Percentiles rank a stretch among this genome's conserved stretches.
Evolutionary conservation across 371 early-diverging fungal genomes (phyloP).

Genomic region (Actinomortierella ambigua): DNA sequence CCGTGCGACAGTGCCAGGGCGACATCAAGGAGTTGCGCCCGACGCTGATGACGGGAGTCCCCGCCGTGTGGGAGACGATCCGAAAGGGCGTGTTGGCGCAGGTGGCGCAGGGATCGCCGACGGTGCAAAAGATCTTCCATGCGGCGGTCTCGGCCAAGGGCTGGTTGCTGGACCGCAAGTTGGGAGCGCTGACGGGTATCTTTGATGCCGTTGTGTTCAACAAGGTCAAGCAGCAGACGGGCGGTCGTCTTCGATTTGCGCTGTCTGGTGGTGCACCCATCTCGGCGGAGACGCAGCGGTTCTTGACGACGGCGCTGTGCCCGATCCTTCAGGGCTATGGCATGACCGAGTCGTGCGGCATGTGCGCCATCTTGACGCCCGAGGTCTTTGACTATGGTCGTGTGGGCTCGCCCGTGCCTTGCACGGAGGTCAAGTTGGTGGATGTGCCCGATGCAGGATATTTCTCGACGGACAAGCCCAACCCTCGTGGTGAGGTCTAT

Average conservation of each 20-base stretch:
- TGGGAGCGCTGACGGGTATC: slow-evolving; percentile 56
- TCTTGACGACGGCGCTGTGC: slow-evolving; percentile 83
- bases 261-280: slow-evolving; percentile 97
- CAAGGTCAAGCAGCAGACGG: slow-evolving; percentile 88
- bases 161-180: slow-evolving; percentile 59
- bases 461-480: slow-evolving; percentile 63
- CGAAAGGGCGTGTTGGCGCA: slow-evolving; percentile 84
- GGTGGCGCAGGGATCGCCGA: slow-evolving; percentile 64
- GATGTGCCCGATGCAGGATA: slow-evolving; percentile 86
- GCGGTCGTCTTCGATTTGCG: slow-evolving; percentile 89
- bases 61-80: slow-evolving; percentile 93
- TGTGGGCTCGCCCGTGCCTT: slow-evolving; percentile 86
- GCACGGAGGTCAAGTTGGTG: slow-evolving; percentile 87
- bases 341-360: slow-evolving; percentile 68
- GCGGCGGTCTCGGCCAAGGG: slow-evolving; percentile 79
- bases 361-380: slow-evolving; percentile 69
- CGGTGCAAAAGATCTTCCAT: slow-evolving; percentile 76
- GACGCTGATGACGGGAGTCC: slow-evolving; percentile 92
- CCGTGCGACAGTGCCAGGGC: slow-evolving; percentile 91
- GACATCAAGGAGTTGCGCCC: slow-evolving; percentile 95
- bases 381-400: slow-evolving; percentile 64
- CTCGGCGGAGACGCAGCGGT: slow-evolving; percentile 81
- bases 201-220: slow-evolving; percentile 89
- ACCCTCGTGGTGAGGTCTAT: slow-evolving; percentile 89
- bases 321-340: slow-evolving; percentile 93